Evolutionary conservation across 1,139 yeast species (phyloP).

Genomic region (Yamadazyma oceani): DNA sequence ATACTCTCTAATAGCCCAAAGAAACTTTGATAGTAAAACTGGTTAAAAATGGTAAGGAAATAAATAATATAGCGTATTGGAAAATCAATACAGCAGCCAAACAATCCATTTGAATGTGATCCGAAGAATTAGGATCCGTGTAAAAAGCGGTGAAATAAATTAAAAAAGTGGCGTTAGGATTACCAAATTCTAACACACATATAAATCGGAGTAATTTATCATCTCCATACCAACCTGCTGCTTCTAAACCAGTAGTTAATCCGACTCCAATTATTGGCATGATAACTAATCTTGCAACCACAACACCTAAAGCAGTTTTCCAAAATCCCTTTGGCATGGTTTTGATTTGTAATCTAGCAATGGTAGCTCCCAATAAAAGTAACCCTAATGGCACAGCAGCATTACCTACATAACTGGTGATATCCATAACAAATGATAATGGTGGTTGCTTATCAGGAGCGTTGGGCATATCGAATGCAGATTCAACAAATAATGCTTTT

Average conservation of each 20-base stretch:
- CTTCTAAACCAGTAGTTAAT: conserved; percentile 40
- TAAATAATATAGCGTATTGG: conserved; percentile 61
- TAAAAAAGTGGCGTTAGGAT: conserved; percentile 85
- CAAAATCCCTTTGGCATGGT: conserved; percentile 69
- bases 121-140: conserved; percentile 61
- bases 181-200: conserved; percentile 70
- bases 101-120: conserved; percentile 78
- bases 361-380: conserved; percentile 78
- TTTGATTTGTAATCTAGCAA: conserved; percentile 65
- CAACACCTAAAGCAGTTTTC: conserved; percentile 50
- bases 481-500: conserved; percentile 68
- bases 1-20: conserved; percentile 25
- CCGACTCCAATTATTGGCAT: conserved; percentile 50
- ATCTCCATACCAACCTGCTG: conserved; percentile 49
- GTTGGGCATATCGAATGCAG: conserved; percentile 35
- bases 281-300: conserved; percentile 33
- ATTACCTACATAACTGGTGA: conserved; percentile 72
- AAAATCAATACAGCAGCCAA: conserved; percentile 69
- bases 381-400: conserved; percentile 91
- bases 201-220: conserved; percentile 60
- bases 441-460: conserved; percentile 91
- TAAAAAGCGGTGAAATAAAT: conserved; percentile 84
- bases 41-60: conserved; percentile 67
- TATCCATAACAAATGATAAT: conserved; percentile 79
- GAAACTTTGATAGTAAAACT: conserved; percentile 53